phyloP scores from a whole-genome alignment of 306 rosid species.

The Vicia faba region DNA sequence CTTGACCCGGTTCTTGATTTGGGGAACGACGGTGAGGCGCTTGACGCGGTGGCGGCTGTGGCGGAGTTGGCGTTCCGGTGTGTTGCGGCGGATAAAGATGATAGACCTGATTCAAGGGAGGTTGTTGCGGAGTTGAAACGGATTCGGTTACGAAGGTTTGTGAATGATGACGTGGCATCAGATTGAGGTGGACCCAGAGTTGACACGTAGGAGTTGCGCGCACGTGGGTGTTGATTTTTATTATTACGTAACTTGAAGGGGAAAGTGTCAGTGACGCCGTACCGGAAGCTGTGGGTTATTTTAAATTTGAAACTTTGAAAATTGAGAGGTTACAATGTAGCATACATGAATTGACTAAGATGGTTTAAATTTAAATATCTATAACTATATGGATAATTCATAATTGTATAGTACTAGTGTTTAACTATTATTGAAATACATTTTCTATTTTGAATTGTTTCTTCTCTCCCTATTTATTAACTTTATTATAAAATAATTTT shows the following conservation, averaged over 20 bases:
- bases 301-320: neutral
- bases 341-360: conserved; percentile 22
- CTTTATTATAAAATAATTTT: no score
- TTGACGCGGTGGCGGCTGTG: conserved; percentile 54
- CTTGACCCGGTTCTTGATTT: conserved; percentile 57
- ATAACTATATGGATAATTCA: neutral
- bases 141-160: conserved; percentile 38
- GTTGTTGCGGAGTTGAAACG: conserved; percentile 75
- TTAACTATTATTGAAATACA: conserved; percentile 24
- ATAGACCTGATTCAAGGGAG: conserved; percentile 83
- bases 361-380: neutral
- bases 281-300: neutral
- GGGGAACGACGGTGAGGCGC: conserved; percentile 37
- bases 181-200: conserved; percentile 31
- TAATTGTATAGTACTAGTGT: conserved; percentile 12
- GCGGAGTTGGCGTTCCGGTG: conserved; percentile 95
- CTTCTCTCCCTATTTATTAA: no score
- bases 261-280: conserved; percentile 39
- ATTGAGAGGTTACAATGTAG: neutral
- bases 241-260: conserved; percentile 22
- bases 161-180: conserved; percentile 44
- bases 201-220: conserved; percentile 25
- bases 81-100: conserved; percentile 91
- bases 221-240: conserved; percentile 37
- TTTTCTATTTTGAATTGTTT: conserved; percentile 13